Conservation (phyloP, 495 filamentous ascomycete genomes). For the Penicillium fimorum region DNA sequence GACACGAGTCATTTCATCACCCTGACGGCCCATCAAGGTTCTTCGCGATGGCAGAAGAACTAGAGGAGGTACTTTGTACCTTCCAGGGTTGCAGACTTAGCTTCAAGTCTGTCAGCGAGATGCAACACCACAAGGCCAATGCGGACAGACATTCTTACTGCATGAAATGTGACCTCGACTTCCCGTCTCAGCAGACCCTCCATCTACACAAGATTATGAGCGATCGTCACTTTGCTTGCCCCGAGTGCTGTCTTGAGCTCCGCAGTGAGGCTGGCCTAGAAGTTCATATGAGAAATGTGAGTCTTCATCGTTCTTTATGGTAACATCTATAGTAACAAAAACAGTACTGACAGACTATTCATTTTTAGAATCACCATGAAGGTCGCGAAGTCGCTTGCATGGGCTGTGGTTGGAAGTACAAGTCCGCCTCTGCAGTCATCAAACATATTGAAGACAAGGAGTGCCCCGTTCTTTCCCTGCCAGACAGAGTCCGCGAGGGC, state of each 20-base stretch:
- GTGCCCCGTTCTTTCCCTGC: constrained; percentile 26
- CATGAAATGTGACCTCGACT: constrained; percentile 50
- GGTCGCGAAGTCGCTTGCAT: constrained; percentile 45
- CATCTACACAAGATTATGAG: constrained; percentile 42
- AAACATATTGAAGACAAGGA: constrained; percentile 52
- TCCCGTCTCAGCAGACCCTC: constrained; percentile 39
- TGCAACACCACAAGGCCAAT: constrained; percentile 49
- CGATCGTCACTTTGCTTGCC: constrained; percentile 48
- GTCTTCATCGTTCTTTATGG: background rate
- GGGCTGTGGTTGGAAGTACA: constrained; percentile 46
- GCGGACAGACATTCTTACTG: constrained; percentile 51
- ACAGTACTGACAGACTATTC: background rate
- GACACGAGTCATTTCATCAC: background rate
- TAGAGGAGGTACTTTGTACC: background rate
- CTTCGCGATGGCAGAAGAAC: background rate
- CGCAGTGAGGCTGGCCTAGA: constrained; percentile 44
- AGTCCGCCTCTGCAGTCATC: constrained; percentile 42
- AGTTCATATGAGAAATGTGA: constrained; percentile 46
- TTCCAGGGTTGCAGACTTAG: constrained; percentile 52
- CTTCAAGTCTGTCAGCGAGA: constrained; percentile 51
- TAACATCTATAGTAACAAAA: background rate
- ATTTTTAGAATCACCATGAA: constrained; percentile 39
- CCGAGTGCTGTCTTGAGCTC: constrained; percentile 52
- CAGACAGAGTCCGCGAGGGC: background rate
- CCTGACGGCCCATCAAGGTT: background rate